Percentiles rank a stretch among this genome's conserved stretches.
phyloP scores from a whole-genome alignment of 2,329 filamentous ascomycete genomes.

The Dendryphion nanum region DNA sequence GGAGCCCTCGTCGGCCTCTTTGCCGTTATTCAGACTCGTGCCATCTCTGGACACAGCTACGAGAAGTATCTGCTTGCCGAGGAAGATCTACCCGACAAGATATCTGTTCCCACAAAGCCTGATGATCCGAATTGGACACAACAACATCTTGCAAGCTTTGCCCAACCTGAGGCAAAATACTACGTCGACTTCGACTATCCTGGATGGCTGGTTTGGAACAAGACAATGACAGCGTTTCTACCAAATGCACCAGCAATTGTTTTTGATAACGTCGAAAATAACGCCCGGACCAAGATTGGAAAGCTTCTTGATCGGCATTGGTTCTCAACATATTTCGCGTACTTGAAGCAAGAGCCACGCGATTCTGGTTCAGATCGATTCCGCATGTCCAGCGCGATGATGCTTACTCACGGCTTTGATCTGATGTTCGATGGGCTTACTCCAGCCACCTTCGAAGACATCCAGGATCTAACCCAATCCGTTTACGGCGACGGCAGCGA shows the following conservation, averaged over 20 bases:
- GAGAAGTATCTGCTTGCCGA: constrained; percentile 81
- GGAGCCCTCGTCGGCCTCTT: constrained; percentile 75
- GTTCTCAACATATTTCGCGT: constrained; percentile 85
- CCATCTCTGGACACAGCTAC: constrained; percentile 82
- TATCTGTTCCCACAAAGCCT: constrained; percentile 66
- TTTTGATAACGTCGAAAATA: constrained; percentile 79
- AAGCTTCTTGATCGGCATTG: constrained; percentile 76
- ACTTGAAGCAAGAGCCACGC: constrained; percentile 92
- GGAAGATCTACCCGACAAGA: constrained; percentile 73
- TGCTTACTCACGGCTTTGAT: constrained; percentile 87
- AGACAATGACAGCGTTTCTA: constrained; percentile 76
- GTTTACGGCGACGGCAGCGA: constrained; percentile 92
- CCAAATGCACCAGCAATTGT: constrained; percentile 67
- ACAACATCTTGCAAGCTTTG: constrained; percentile 75
- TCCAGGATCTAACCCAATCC: constrained; percentile 73
- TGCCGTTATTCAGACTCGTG: constrained; percentile 82
- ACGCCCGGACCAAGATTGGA: constrained; percentile 76
- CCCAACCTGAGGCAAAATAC: constrained; percentile 74
- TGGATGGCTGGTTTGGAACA: constrained; percentile 95
- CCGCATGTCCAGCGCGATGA: constrained; percentile 80
- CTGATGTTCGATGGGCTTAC: constrained; percentile 81
- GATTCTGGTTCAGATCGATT: constrained; percentile 82
- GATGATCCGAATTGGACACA: constrained; percentile 77
- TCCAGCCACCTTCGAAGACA: constrained; percentile 76
- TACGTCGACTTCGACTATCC: constrained; percentile 90